A percentile compares a stretch with the other conserved stretches of the same genome.
Evolutionary conservation across 345 rosid genomes (phyloP).

Genomic region (Salix exigua): DNA sequence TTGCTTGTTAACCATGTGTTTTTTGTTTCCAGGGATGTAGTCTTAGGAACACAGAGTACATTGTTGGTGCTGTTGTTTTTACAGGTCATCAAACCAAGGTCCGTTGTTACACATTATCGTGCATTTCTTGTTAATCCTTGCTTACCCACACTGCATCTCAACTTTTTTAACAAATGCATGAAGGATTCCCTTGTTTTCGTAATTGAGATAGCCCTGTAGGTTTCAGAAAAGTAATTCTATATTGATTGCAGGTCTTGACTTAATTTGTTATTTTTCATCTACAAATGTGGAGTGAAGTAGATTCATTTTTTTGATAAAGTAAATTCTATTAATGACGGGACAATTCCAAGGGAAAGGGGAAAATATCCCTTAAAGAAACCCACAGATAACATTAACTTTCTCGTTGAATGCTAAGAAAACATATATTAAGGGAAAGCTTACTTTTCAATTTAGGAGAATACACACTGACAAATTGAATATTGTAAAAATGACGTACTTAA

Average conservation of each 20-base stretch:
- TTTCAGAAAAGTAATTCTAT: neutral
- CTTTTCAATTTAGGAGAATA: neutral
- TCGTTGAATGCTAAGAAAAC: neutral
- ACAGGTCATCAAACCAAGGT: conserved; percentile 99
- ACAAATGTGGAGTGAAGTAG: neutral
- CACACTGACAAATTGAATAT: neutral
- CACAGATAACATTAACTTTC: neutral
- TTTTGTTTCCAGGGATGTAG: conserved; percentile 79
- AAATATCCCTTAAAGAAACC: neutral
- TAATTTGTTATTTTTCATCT: neutral
- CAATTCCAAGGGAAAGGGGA: neutral
- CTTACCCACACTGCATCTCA: neutral
- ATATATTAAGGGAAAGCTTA: neutral
- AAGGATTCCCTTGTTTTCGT: neutral
- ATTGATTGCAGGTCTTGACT: neutral
- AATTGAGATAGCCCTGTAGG: neutral
- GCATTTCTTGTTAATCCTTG: neutral
- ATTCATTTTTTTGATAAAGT: neutral
- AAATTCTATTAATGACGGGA: neutral
- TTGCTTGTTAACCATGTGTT: neutral
- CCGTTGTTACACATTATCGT: conserved; percentile 14
- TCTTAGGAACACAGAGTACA: conserved; percentile 90
- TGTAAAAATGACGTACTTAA: neutral
- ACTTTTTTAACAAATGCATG: neutral
- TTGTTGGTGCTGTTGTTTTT: conserved; percentile 87